These are phyloP conservation scores for Insectozyma bohioensis DNA, from an alignment of 1,139 yeast species.

Conservation along the genomic window DNA sequence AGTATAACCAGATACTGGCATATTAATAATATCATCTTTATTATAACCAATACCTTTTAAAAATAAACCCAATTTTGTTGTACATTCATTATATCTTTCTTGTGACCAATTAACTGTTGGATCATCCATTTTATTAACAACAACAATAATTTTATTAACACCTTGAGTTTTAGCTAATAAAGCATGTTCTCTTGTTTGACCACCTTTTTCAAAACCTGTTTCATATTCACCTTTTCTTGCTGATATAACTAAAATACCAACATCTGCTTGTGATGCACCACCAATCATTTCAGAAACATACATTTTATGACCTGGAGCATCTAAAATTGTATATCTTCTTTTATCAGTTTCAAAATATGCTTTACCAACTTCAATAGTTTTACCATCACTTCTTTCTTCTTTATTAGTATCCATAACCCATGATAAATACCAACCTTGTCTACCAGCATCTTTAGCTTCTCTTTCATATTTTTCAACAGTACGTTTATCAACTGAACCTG, in stretches of 20 bases:
- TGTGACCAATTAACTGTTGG: conserved; percentile 95
- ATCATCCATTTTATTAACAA: conserved; percentile 98
- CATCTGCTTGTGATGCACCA: conserved; percentile 99
- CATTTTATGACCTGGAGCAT: conserved; percentile 99
- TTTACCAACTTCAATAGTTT: conserved; percentile 98
- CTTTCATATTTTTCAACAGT: conserved; percentile 98
- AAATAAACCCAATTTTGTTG: conserved; percentile 70
- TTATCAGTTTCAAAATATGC: conserved; percentile 96
- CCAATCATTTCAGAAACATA: conserved; percentile 99
- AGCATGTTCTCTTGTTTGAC: conserved; percentile 99
- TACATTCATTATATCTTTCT: conserved; percentile 96
- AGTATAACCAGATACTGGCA: conserved; percentile 98
- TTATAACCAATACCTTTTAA: conserved; percentile 89
- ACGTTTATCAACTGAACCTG: conserved; percentile 98
- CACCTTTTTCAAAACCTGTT: conserved; percentile 98
- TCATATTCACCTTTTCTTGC: conserved; percentile 99
- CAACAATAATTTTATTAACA: conserved; percentile 89
- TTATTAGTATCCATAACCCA: conserved; percentile 99
- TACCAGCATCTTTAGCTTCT: conserved; percentile 98
- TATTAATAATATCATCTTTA: conserved; percentile 79
- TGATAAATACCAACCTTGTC: conserved; percentile 98
- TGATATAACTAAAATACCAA: conserved; percentile 92
- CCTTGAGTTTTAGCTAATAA: conserved; percentile 97
- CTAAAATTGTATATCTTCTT: conserved; percentile 95
- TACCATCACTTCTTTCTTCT: conserved; percentile 98